Evolutionary conservation across 208 protist species (phyloP), one percentile per base, ranked within the genome.

Genomic region (Angomonas ambiguus): DNA sequence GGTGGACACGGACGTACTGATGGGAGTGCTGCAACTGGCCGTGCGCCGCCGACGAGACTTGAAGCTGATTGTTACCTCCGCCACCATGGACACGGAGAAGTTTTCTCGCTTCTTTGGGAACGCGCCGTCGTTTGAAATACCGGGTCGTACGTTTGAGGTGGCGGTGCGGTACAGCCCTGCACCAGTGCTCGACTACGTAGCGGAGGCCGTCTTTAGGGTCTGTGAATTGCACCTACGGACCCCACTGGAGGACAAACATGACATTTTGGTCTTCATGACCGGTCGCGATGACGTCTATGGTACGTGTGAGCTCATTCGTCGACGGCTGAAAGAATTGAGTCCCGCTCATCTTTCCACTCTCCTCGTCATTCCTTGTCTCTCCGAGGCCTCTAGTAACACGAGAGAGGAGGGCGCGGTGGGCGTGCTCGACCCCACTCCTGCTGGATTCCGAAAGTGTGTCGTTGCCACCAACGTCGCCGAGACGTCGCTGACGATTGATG

Each of bases 381-480:
- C 71, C 76, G 98, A 71, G 79, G 99, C 65, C 11, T 87, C 22
- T 70, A 93, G 11, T 74, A 98, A n/a, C 87, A 53, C 61, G 1
- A 66, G 18, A 4, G 55, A 55, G 22, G 61, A 5, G 87, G 59
- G 87, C 87, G 69, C 72, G 78, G 57, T 82, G 71, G 62, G 80
- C 3, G 98, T 99, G 67, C 98, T 99, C 63, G 96, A 99, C 49
- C 77, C 93, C 30, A 91, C 97, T 0, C 93, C 93, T n/a, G 42
- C 74, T 20, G 92, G 94, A 11, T 71, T 70, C 53, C 82, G 98
- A n/a, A 99, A 99, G 83, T 98, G 96, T 69, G 97, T 99, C 31
- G 96, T 99, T 0, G 93, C 98, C 2, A 99, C 99, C 22, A 99
- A 99, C 79, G 99, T 99, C 62, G 99, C 99, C 16, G 99, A 99